Evolutionary conservation across 129 eudicot species (phyloP).

Genomic region (Flaveria trinervia): DNA sequence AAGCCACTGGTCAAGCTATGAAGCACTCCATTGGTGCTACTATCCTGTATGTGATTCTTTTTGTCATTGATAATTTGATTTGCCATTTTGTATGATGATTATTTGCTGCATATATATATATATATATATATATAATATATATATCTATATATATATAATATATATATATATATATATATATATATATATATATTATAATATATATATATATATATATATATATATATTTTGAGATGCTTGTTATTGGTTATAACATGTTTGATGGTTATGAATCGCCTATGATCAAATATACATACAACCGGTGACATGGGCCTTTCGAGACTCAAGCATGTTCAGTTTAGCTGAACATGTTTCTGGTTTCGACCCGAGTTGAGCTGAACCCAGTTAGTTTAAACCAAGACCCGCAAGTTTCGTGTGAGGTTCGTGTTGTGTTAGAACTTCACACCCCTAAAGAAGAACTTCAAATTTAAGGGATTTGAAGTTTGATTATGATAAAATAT

Average conservation of each 20-base stretch:
- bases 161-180: no score
- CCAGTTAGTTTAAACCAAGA: neutral
- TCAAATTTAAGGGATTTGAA: neutral
- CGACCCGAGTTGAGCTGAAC: neutral
- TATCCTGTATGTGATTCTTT: slow-evolving; percentile 58
- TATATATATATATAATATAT: no score
- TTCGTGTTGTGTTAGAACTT: neutral
- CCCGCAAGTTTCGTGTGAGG: neutral
- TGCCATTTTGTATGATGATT: neutral
- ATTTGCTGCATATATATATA: neutral
- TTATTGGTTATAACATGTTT: slow-evolving; percentile 1
- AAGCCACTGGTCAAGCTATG: slow-evolving; percentile 76
- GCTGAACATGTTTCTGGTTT: neutral
- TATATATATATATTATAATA: no score
- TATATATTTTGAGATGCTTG: neutral
- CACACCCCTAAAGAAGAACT: neutral
- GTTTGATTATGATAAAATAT: neutral
- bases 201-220: neutral
- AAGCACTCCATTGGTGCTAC: slow-evolving; percentile 82
- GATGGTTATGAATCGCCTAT: neutral
- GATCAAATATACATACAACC: neutral
- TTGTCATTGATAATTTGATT: neutral
- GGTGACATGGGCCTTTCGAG: neutral
- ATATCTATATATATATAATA: no score
- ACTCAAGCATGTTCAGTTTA: neutral